Evolutionary conservation across 768 basidiomycete genomes (phyloP).

Genomic region (Daedaleopsis sinensis): DNA sequence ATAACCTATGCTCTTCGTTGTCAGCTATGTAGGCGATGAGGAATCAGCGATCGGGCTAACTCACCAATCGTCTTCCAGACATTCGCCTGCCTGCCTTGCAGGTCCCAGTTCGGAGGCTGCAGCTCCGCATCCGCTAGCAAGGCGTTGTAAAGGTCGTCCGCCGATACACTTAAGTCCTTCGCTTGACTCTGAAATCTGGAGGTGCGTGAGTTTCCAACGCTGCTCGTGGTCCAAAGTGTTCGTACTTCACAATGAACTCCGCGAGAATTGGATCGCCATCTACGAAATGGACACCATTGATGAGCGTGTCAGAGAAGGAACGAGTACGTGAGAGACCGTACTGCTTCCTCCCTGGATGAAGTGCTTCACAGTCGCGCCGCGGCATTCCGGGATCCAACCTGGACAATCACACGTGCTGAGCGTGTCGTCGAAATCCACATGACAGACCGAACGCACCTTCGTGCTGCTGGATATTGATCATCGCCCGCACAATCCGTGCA

Average conservation of each 20-base stretch:
- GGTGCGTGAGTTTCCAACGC: background rate
- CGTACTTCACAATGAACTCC: constrained; percentile 67
- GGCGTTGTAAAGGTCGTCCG: constrained; percentile 54
- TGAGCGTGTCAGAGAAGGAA: background rate
- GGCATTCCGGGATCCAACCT: constrained; percentile 73
- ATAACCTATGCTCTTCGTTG: constrained; percentile 26
- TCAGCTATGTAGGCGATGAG: background rate
- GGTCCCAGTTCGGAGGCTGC: constrained; percentile 61
- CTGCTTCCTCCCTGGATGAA: constrained; percentile 66
- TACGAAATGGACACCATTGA: constrained; percentile 21
- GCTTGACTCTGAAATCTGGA: constrained; percentile 55
- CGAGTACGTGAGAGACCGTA: constrained; percentile 35
- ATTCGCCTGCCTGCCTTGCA: constrained; percentile 61
- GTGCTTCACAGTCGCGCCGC: constrained; percentile 54
- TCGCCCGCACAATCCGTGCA: constrained; percentile 60
- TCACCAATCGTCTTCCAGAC: constrained; percentile 57
- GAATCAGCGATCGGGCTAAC: background rate
- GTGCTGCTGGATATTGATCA: constrained; percentile 68
- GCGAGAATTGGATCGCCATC: constrained; percentile 66
- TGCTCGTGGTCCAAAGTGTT: background rate
- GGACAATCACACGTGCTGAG: background rate
- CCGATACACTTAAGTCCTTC: constrained; percentile 47
- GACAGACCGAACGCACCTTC: constrained; percentile 45
- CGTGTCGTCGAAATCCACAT: background rate
- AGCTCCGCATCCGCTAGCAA: constrained; percentile 61